These are phyloP conservation scores for Rhytidiadelphus loreus DNA, from an alignment of 225 moss, liverwort and hornwort genomes.

Conservation along the genomic window DNA sequence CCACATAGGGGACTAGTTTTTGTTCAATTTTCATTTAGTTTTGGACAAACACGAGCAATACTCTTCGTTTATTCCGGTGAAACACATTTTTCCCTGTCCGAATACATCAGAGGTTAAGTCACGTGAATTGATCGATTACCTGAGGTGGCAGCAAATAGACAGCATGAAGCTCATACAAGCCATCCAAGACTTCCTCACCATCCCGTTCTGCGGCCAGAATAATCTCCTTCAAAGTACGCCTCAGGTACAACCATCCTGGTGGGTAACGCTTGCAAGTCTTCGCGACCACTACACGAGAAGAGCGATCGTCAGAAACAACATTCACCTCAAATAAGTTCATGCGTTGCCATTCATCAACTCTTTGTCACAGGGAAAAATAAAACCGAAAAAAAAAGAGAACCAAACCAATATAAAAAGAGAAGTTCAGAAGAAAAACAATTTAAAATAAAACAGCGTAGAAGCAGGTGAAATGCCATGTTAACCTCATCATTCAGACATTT, in stretches of 20 bases:
- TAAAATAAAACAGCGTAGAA: neutral
- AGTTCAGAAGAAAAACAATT: neutral
- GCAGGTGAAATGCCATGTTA: constrained; percentile 17
- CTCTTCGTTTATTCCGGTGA: neutral
- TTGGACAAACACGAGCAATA: neutral
- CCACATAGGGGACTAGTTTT: neutral
- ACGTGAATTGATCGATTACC: neutral
- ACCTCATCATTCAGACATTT: constrained; percentile 77
- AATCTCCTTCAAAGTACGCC: constrained; percentile 61
- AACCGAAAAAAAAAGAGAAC: neutral
- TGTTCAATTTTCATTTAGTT: neutral
- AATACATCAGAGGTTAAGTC: neutral
- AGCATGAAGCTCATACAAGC: constrained; percentile 60
- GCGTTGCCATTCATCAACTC: neutral
- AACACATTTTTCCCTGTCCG: neutral
- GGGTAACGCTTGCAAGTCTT: constrained; percentile 68
- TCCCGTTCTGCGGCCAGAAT: constrained; percentile 81
- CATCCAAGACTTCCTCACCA: constrained; percentile 68
- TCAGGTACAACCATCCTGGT: constrained; percentile 55
- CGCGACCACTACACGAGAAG: constrained; percentile 26
- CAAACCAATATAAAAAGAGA: neutral
- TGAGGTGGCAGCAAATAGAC: constrained; percentile 35
- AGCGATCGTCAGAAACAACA: constrained; percentile 4
- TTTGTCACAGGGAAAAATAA: neutral
- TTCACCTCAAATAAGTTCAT: neutral